A percentile compares a stretch with the other conserved stretches of the same genome.
Evolutionary conservation across 108 stramenopile genomes (phyloP).

Genomic region (Conticribra weissflogii): DNA sequence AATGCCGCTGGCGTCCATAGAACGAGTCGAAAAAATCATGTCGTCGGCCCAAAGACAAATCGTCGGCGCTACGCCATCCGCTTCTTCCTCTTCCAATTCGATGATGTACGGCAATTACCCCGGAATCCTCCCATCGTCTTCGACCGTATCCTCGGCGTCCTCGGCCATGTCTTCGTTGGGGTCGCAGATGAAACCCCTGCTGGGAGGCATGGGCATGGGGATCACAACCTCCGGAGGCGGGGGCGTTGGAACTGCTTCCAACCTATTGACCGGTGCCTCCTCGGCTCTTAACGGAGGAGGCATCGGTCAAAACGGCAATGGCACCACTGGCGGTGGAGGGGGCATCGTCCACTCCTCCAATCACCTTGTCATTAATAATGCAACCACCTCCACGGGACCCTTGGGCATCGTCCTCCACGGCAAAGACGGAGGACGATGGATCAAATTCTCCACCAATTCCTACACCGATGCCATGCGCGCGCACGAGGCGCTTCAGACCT

Average conservation of each 20-base stretch:
- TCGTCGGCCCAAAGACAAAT: constrained; percentile 36
- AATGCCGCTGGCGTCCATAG: constrained; percentile 83
- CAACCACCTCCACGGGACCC: constrained; percentile 27
- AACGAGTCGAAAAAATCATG: constrained; percentile 75
- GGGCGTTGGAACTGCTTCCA: constrained; percentile 17
- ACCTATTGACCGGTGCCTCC: constrained; percentile 13
- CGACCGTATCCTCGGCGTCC: constrained; percentile 37
- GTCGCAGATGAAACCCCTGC: constrained; percentile 48
- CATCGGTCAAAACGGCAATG: constrained; percentile 1
- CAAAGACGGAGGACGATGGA: constrained; percentile 75
- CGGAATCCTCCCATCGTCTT: constrained; percentile 34
- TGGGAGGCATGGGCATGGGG: constrained; percentile 12
- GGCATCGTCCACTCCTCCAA: too few relatives aligned
- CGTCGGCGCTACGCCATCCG: constrained; percentile 12
- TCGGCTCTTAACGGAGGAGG: constrained; percentile 5
- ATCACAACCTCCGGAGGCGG: constrained; percentile 13
- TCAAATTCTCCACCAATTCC: constrained; percentile 74
- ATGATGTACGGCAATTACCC: not conserved
- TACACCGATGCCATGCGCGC: constrained; percentile 76
- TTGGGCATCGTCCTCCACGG: constrained; percentile 52
- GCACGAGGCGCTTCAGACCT: constrained; percentile 76
- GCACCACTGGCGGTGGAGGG: too few relatives aligned
- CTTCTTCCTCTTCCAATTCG: constrained; percentile 11
- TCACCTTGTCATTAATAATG: too few relatives aligned
- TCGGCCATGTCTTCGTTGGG: constrained; percentile 45